phyloP scores from a whole-genome alignment of 129 eudicot species.

The Flaveria ramosissima region DNA sequence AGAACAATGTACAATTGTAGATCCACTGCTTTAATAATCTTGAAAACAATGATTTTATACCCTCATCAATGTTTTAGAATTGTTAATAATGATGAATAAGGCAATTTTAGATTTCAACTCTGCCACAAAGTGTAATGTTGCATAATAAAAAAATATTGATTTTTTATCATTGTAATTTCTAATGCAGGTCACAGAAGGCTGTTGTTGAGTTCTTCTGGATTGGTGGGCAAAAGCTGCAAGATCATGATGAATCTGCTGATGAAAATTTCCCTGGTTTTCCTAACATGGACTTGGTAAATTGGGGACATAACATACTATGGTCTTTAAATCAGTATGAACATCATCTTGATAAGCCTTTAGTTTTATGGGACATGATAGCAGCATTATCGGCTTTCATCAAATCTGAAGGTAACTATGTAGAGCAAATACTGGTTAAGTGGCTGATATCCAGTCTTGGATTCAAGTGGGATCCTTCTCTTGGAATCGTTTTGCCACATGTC shows the following conservation, averaged over 20 bases:
- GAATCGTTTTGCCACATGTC: constrained; percentile 29
- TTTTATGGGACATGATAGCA: constrained; percentile 72
- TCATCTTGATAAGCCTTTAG: constrained; percentile 50
- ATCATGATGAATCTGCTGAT: constrained; percentile 28
- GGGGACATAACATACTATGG: constrained; percentile 75
- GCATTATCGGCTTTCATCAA: constrained; percentile 69
- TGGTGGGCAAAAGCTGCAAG: constrained; percentile 70
- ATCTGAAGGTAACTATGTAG: constrained; percentile 46
- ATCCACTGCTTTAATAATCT: constrained; percentile 12
- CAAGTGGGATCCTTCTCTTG: constrained; percentile 35
- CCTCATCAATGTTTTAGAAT: not conserved
- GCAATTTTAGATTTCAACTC: not conserved
- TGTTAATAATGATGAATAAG: not conserved
- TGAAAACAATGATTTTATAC: not conserved
- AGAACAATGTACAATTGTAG: not conserved
- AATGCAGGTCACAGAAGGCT: constrained; percentile 70
- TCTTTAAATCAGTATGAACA: constrained; percentile 50
- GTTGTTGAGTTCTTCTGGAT: constrained; percentile 91
- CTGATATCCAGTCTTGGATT: constrained; percentile 40
- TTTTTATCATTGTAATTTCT: constrained; percentile 8
- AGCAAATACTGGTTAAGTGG: constrained; percentile 63
- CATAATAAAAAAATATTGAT: not conserved
- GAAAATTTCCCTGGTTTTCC: constrained; percentile 52
- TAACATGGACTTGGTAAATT: constrained; percentile 45
- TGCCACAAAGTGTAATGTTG: constrained; percentile 5